Percentiles rank a stretch among this genome's conserved stretches.
These are phyloP conservation scores for Austroboletus sp. DNA, from an alignment of 1,284 basidiomycete genomes.

Conservation along the genomic window DNA sequence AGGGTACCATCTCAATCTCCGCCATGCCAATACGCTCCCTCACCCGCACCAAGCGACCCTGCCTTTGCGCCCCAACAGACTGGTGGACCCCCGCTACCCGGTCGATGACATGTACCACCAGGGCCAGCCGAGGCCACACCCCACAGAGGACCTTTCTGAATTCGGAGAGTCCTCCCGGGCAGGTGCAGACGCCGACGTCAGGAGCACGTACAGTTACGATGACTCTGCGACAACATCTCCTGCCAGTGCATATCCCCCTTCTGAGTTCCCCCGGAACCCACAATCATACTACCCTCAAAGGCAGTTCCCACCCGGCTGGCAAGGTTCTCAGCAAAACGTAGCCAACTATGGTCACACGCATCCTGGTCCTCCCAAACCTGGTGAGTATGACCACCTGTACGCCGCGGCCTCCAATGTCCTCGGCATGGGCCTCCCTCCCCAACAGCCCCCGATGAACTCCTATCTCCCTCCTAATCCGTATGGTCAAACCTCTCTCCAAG, in stretches of 20 bases:
- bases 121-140: conserved; percentile 1
- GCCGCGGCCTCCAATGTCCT: conserved; percentile 76
- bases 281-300: conserved; percentile 24
- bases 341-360: conserved; percentile 26
- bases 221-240: conserved; percentile 24
- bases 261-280: conserved; percentile 23
- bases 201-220: conserved; percentile 35
- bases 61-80: conserved; percentile 15
- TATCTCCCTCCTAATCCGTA: conserved; percentile 25
- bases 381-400: conserved; percentile 52
- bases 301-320: conserved; percentile 30
- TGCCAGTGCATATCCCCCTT: conserved; percentile 19
- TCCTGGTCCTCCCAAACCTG: conserved; percentile 29
- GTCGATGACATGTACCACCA: conserved; percentile 23
- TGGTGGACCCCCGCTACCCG: conserved; percentile 17
- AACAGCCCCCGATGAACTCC: conserved; percentile 23
- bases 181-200: conserved; percentile 21
- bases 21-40: conserved; percentile 28
- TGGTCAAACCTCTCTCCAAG: conserved; percentile 19
- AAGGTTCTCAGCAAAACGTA: conserved; percentile 32
- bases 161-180: conserved; percentile 8
- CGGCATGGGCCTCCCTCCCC: conserved; percentile 63
- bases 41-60: conserved; percentile 11
- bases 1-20: conserved; percentile 12
- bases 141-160: conserved; percentile 16